Base-by-base conservation (phyloP, 768 basidiomycete genomes). In the Chalciporus sphaerocephalus region DNA sequence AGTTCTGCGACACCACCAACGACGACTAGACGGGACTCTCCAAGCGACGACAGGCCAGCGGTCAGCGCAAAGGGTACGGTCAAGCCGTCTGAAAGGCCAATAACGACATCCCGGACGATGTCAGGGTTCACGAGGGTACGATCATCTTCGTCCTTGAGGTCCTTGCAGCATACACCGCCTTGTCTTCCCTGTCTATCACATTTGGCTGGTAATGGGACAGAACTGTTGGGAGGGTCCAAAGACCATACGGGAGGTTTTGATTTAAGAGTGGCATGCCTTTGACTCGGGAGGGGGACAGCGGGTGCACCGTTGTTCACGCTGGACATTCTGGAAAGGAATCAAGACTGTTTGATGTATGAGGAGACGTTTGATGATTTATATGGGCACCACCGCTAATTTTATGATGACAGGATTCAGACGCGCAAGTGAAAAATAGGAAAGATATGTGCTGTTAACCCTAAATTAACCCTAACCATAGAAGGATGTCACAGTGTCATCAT, bases 1-100 rank as follows among this genome's bases (percentile, higher is more conserved):
- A 99, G 84, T 64, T 99, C 96, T 1, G 96, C 95, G 27, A 96
- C 70, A 13, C 96, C 96, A 43, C 92, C 95, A 22, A 95, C 78
- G 39, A 95, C 86, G 51, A 99, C 96, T n/a, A 97, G 76, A 44
- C 76, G 81, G 6, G 91, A 92, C 48, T 88, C 83, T 38, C 94
- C 94, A 30, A 96, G 76, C 10, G 92, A 86, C 10, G 89, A 88
- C 20, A 94, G 77, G 44, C 92, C 92, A 5, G 92, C 92, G 2
- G 92, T 81, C 30, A 95, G 71, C 8, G 92, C 92, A 61, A 95
- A 95, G 0, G 92, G 92, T 1, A 95, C 91, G 0, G 92, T 94
- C 40, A 93, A 70, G 6, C 92, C 91, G 56, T 93, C 91, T 0
- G 87, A 88, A 8, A 92, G 80, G n/a, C 92, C 92, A 50, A 92